Conservation (phyloP, 768 basidiomycete species). For the Pleurotus djamor region DNA sequence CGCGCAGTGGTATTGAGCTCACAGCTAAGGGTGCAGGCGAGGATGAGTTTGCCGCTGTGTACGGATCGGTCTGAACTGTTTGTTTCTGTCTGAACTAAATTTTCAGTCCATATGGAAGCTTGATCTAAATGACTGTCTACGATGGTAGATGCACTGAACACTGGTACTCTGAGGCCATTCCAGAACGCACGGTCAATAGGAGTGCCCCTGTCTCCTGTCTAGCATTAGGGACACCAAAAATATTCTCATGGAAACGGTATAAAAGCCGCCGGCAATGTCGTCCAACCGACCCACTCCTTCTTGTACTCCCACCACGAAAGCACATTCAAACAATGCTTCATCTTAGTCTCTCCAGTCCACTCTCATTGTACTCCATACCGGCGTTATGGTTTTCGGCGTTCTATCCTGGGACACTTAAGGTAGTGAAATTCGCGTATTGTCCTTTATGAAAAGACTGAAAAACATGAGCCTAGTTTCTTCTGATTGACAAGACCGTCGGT, state of each 20-base stretch:
- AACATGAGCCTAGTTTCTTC: constrained; percentile 16
- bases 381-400: constrained; percentile 21
- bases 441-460: not conserved
- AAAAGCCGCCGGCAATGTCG: too few relatives aligned
- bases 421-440: not conserved
- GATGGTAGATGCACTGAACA: too few relatives aligned
- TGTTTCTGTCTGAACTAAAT: not conserved
- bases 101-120: too few relatives aligned
- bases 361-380: constrained; percentile 28
- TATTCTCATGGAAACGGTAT: too few relatives aligned
- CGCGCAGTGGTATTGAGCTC: constrained; percentile 17
- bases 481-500: constrained; percentile 22
- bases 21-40: constrained; percentile 13
- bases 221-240: too few relatives aligned
- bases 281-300: too few relatives aligned
- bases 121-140: too few relatives aligned
- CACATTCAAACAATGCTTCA: not conserved
- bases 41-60: constrained; percentile 21
- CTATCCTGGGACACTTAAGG: constrained; percentile 20
- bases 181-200: too few relatives aligned
- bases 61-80: constrained; percentile 17
- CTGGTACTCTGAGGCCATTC: too few relatives aligned
- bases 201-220: too few relatives aligned
- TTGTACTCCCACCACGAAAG: too few relatives aligned
- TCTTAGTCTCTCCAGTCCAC: constrained; percentile 12